Evolutionary conservation across 768 basidiomycete genomes (phyloP), one percentile per base, ranked within the genome.

Genomic region (Terana coerulea): DNA sequence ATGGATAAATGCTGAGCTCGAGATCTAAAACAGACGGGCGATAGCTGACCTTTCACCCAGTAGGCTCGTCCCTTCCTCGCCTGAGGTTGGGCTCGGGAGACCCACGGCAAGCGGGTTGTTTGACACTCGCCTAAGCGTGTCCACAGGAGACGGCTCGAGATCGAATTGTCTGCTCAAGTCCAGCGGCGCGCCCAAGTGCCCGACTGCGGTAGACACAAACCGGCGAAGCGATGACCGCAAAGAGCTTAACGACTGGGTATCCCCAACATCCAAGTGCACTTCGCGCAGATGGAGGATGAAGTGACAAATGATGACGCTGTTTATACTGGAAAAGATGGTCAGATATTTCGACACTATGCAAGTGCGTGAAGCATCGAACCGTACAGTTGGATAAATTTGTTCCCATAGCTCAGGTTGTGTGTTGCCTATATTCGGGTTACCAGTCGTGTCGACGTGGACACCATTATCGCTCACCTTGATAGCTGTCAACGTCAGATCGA

Each of bases 281-380:
- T 49, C 49, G 3, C 54, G 49, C 21, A 55, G 42, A 45, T 55
- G 51, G 14, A 55, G 44, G 33, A 55, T 55, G 37, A 55, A 55
- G 26, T 49, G 54, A 19, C 36, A 51, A 49, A 51, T 49, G 21
- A 41, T 55, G 44, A 55, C 21, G 54, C 49, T 54, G 26, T 28
- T 24, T 26, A 49, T 30, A 11, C 47, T 49, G 33, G n/a, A n/a
- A 24, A 25, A 25, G 17, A 17, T 26, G 5, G 47, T 15, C 4
- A 19, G 29, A 22, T 11, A 15, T 34, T 4, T 19, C 28, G 19
- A 25, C 9, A 25, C 6, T 3, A 9, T 11, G 39, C 10, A n/a
- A 17, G 4, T 35, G 24, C 36, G 21, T 5, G 26, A 43, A 7
- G 8, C 26, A 22, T 7, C 5, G 10, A 24, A 10, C 9, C 39